These are phyloP conservation scores for Microdochium paspali DNA, from an alignment of 2,329 filamentous ascomycete genomes.

Conservation along the genomic window DNA sequence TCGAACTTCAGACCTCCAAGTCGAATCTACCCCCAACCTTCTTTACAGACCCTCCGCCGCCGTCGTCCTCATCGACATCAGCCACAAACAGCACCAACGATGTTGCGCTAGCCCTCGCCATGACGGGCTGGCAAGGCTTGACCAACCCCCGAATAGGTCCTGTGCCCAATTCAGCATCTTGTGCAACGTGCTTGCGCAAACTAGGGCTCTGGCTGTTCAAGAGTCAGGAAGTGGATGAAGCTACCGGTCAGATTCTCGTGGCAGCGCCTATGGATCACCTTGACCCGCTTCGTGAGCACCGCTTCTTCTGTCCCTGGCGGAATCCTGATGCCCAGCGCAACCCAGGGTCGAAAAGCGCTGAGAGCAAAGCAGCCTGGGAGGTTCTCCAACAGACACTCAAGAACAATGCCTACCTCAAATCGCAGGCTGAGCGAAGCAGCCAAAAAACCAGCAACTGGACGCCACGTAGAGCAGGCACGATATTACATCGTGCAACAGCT, in stretches of 20 bases:
- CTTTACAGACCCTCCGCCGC: constrained; percentile 34
- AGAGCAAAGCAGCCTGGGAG: constrained; percentile 42
- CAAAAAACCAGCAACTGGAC: constrained; percentile 19
- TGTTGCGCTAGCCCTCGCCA: constrained; percentile 57
- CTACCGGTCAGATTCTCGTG: constrained; percentile 39
- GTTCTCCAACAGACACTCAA: constrained; percentile 42
- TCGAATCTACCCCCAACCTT: constrained; percentile 43
- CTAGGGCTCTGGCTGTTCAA: constrained; percentile 93
- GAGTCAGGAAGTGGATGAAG: constrained; percentile 55
- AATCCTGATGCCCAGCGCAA: constrained; percentile 53
- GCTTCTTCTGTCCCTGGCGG: constrained; percentile 78
- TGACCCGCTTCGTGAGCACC: constrained; percentile 62
- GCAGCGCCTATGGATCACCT: constrained; percentile 57
- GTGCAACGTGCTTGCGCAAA: constrained; percentile 77
- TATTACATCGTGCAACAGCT: constrained; percentile 6
- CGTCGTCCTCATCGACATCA: constrained; percentile 15
- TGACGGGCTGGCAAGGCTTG: constrained; percentile 69
- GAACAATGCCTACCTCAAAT: constrained; percentile 47
- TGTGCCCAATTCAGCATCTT: constrained; percentile 66
- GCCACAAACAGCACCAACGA: constrained; percentile 35
- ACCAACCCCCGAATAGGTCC: constrained; percentile 43
- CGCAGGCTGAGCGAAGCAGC: constrained; percentile 15
- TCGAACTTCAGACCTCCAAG: constrained; percentile 42
- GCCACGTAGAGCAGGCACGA: constrained; percentile 13
- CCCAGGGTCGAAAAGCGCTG: constrained; percentile 25